A percentile compares a stretch with the other conserved stretches of the same genome.
phyloP scores from a whole-genome alignment of 2,329 filamentous ascomycete genomes.

The Colletotrichum caudatum region DNA sequence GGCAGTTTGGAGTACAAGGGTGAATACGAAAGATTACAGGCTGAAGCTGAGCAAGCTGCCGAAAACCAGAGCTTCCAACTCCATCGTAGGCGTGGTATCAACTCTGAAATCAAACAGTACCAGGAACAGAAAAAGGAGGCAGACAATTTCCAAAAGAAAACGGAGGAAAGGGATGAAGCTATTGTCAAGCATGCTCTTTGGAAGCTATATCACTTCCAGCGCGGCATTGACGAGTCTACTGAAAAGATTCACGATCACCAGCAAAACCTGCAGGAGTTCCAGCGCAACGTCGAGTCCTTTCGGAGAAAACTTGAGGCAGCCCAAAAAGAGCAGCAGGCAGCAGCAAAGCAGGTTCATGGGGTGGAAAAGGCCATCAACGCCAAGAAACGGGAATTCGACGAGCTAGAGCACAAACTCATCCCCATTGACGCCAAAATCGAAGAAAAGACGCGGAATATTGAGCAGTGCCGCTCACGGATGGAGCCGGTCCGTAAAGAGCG shows the following conservation, averaged over 20 bases:
- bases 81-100: constrained; percentile 90
- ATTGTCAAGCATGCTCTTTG: constrained; percentile 94
- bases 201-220: constrained; percentile 97
- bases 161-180: constrained; percentile 88
- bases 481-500: constrained; percentile 80
- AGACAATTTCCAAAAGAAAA: constrained; percentile 91
- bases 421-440: constrained; percentile 93
- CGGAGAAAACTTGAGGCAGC: constrained; percentile 84
- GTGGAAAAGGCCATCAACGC: constrained; percentile 87
- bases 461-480: constrained; percentile 75
- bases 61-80: constrained; percentile 92
- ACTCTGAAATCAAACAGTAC: constrained; percentile 97
- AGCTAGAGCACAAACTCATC: constrained; percentile 85
- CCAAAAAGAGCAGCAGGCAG: constrained; percentile 83
- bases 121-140: constrained; percentile 97
- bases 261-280: constrained; percentile 92
- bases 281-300: constrained; percentile 87
- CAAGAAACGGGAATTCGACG: constrained; percentile 89
- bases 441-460: constrained; percentile 78
- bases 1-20: constrained; percentile 94
- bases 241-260: constrained; percentile 93
- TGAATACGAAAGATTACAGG: constrained; percentile 92
- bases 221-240: constrained; percentile 90
- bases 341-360: constrained; percentile 80
- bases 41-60: constrained; percentile 84